These are phyloP conservation scores for Colletotrichum sp. DNA, from an alignment of 2,329 filamentous ascomycete species.

Conservation along the genomic window DNA sequence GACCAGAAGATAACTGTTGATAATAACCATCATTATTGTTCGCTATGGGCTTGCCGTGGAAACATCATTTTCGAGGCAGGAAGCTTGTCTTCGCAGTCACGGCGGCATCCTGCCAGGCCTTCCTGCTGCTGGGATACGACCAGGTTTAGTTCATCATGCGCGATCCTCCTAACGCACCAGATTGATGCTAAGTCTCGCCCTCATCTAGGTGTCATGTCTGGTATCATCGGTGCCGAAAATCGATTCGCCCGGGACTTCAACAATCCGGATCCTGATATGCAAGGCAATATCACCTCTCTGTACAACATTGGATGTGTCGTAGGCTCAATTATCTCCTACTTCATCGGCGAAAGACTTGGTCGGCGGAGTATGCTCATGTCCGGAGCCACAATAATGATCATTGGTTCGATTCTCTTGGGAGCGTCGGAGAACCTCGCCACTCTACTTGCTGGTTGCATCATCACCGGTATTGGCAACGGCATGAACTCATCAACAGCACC, in stretches of 20 bases:
- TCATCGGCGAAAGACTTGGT: not conserved
- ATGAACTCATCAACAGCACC: not conserved
- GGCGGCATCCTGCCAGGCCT: not conserved
- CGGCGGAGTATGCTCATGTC: not conserved
- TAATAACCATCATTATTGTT: not conserved
- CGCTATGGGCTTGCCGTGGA: not conserved
- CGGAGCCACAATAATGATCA: not conserved
- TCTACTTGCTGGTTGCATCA: not conserved
- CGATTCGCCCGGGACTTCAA: constrained; percentile 41
- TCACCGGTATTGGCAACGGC: not conserved
- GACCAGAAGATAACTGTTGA: not conserved
- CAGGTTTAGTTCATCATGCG: not conserved
- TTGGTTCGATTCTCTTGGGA: not conserved
- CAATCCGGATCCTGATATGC: constrained; percentile 38
- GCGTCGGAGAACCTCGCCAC: not conserved
- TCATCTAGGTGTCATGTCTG: constrained; percentile 28
- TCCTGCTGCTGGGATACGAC: not conserved
- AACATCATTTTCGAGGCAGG: not conserved
- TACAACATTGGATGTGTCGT: constrained; percentile 34
- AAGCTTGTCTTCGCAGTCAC: not conserved
- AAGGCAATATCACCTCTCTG: constrained; percentile 37
- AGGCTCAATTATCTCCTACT: not conserved
- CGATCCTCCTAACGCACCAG: not conserved
- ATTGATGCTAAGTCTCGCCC: not conserved
- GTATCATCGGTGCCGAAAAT: constrained; percentile 42